These are phyloP conservation scores for Phytophthora pseudosyringae DNA, from an alignment of 352 stramenopile genomes.

Conservation along the genomic window DNA sequence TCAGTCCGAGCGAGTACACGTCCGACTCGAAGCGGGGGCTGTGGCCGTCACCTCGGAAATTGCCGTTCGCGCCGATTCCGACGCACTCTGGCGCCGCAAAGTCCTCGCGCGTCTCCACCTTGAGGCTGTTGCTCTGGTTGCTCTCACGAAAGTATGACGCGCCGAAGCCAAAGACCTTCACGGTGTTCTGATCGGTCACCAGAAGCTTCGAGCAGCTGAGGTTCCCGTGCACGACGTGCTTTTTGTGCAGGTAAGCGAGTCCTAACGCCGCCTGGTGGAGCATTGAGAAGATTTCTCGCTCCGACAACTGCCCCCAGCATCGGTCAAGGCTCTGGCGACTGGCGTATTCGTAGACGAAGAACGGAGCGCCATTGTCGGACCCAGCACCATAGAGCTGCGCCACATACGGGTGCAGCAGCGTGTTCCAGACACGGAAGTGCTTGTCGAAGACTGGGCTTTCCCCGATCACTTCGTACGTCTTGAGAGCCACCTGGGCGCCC, in stretches of 20 bases:
- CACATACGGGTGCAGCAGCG: slow-evolving; percentile 33
- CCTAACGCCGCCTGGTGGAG: slow-evolving; percentile 20
- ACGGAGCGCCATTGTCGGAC: slow-evolving; percentile 25
- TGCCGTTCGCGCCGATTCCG: slow-evolving; percentile 12
- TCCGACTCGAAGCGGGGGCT: slow-evolving; percentile 35
- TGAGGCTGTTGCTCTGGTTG: slow-evolving; percentile 4
- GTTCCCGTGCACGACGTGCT: slow-evolving; percentile 44
- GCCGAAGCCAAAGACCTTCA: slow-evolving; percentile 43
- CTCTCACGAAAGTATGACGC: slow-evolving; percentile 38
- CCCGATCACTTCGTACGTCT: slow-evolving; percentile 25
- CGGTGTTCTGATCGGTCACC: slow-evolving; percentile 27
- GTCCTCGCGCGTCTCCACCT: slow-evolving; percentile 15
- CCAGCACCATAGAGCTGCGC: slow-evolving; percentile 37
- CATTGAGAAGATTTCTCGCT: slow-evolving; percentile 14
- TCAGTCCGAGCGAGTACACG: slow-evolving; percentile 45
- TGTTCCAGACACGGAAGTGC: slow-evolving; percentile 31
- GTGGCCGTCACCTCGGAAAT: neutral
- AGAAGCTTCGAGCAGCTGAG: slow-evolving; percentile 48
- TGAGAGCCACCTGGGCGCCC: slow-evolving; percentile 30
- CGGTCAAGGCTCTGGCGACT: slow-evolving; percentile 24
- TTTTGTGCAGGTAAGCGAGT: slow-evolving; percentile 37
- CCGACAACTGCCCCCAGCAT: slow-evolving; percentile 24
- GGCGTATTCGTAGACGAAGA: slow-evolving; percentile 43
- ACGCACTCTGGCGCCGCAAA: slow-evolving; percentile 38
- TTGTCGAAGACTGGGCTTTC: slow-evolving; percentile 41